Evolutionary conservation across 192 early-diverging fungal genomes (phyloP).

Genomic region (Backusella sp.): DNA sequence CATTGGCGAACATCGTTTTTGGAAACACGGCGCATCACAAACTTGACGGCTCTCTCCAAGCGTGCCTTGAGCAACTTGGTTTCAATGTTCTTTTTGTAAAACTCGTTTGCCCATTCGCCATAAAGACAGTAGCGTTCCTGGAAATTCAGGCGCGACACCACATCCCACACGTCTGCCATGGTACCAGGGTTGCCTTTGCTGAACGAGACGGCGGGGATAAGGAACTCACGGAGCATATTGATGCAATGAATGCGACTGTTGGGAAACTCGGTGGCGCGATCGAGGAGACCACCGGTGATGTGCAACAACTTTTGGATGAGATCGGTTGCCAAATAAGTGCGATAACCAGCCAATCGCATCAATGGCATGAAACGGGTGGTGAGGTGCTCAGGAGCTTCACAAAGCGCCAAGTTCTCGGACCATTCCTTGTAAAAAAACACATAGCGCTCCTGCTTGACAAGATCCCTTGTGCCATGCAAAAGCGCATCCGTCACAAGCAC

Average conservation of each 20-base stretch:
- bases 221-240: slow-evolving; percentile 37
- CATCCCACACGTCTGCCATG: slow-evolving; percentile 60
- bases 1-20: slow-evolving; percentile 73
- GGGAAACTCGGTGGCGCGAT: slow-evolving; percentile 16
- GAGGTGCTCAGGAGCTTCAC: slow-evolving; percentile 28
- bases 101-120: slow-evolving; percentile 72
- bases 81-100: slow-evolving; percentile 55
- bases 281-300: slow-evolving; percentile 9
- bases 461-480: slow-evolving; percentile 11
- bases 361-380: slow-evolving; percentile 36
- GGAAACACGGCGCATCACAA: slow-evolving; percentile 50
- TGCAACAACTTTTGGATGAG: slow-evolving; percentile 22
- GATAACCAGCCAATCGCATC: slow-evolving; percentile 43
- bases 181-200: slow-evolving; percentile 64
- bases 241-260: slow-evolving; percentile 9
- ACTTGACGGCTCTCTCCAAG: slow-evolving; percentile 34
- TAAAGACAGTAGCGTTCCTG: slow-evolving; percentile 67
- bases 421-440: slow-evolving; percentile 64
- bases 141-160: slow-evolving; percentile 60
- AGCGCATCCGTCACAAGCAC: slow-evolving; percentile 3
- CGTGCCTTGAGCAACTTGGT: slow-evolving; percentile 44
- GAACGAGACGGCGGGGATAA: slow-evolving; percentile 65
- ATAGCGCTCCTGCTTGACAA: slow-evolving; percentile 31
- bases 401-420: slow-evolving; percentile 45
- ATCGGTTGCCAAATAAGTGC: slow-evolving; percentile 36